These are phyloP conservation scores for Picea mariana DNA, from an alignment of 83 land plant genomes.

Conservation along the genomic window DNA sequence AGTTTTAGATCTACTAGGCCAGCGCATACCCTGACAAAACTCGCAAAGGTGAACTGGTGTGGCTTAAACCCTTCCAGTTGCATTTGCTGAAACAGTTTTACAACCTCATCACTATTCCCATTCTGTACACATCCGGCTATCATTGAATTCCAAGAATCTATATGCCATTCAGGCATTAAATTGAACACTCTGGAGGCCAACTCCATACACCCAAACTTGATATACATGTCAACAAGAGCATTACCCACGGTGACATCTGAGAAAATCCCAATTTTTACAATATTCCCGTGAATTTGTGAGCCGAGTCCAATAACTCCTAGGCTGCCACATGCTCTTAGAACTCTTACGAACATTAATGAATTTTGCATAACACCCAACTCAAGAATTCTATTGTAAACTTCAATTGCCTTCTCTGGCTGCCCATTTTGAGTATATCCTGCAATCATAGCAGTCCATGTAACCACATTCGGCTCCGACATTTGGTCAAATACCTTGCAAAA, in stretches of 20 bases:
- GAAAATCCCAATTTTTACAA: background rate
- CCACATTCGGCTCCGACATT: too few species aligned
- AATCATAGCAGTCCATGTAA: slow-evolving; percentile 10
- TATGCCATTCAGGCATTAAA: slow-evolving; percentile 3
- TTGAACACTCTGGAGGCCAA: slow-evolving; percentile 12
- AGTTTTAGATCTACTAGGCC: slow-evolving; percentile 16
- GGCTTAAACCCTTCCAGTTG: slow-evolving; percentile 2
- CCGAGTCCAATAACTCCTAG: slow-evolving; percentile 22
- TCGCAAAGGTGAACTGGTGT: slow-evolving; percentile 32
- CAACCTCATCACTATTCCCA: slow-evolving; percentile 2
- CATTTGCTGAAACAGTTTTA: slow-evolving; percentile 2
- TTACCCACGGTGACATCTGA: slow-evolving; percentile 22
- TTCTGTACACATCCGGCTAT: slow-evolving; percentile 19
- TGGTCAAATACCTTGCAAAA: too few species aligned
- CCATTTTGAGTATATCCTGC: background rate
- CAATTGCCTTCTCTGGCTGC: background rate
- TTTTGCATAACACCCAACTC: slow-evolving; percentile 3
- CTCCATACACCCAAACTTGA: slow-evolving; percentile 21
- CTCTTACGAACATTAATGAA: slow-evolving; percentile 11
- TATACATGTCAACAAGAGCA: slow-evolving; percentile 24
- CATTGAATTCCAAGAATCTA: slow-evolving; percentile 24
- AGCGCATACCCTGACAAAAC: slow-evolving; percentile 40
- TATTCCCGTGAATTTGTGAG: too few species aligned
- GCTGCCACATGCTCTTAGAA: slow-evolving; percentile 21
- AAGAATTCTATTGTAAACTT: background rate